Conservation (phyloP, 73 alveolate genomes). For the Strombidium stylifer region DNA sequence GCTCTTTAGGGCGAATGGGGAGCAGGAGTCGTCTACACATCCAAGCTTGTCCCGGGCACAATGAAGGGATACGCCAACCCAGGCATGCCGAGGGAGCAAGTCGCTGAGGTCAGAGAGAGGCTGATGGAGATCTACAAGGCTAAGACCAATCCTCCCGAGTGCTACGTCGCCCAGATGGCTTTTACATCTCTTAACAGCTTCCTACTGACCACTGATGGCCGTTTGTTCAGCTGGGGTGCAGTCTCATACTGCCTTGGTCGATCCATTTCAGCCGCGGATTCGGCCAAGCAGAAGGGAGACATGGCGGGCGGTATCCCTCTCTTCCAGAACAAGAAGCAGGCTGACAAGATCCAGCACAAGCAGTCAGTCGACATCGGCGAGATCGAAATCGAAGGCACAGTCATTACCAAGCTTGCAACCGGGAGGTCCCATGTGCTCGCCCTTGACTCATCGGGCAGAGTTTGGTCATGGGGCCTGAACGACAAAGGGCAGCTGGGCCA, state of each 20-base stretch:
- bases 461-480: conserved; percentile 79
- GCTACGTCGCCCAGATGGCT: conserved; percentile 35
- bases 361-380: conserved; percentile 47
- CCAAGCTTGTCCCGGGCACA: no score
- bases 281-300: no score
- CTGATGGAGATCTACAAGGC: background rate
- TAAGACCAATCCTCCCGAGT: conserved; percentile 19
- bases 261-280: conserved; percentile 19
- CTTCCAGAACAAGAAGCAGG: no score
- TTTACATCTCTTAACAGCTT: conserved; percentile 45
- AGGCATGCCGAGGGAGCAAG: background rate
- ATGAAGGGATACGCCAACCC: background rate
- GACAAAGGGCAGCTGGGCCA: conserved; percentile 75
- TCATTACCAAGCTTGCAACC: conserved; percentile 38
- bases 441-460: conserved; percentile 59
- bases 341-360: no score
- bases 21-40: background rate
- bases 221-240: conserved; percentile 65
- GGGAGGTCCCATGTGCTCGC: conserved; percentile 78
- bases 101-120: background rate
- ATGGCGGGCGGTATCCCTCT: no score
- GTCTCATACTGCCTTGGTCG: conserved; percentile 55
- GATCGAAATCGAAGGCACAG: conserved; percentile 17
- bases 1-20: conserved; percentile 31
- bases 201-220: conserved; percentile 51